phyloP scores from a whole-genome alignment of 2,329 filamentous ascomycete species.

The Pyrenochaeta sp. region DNA sequence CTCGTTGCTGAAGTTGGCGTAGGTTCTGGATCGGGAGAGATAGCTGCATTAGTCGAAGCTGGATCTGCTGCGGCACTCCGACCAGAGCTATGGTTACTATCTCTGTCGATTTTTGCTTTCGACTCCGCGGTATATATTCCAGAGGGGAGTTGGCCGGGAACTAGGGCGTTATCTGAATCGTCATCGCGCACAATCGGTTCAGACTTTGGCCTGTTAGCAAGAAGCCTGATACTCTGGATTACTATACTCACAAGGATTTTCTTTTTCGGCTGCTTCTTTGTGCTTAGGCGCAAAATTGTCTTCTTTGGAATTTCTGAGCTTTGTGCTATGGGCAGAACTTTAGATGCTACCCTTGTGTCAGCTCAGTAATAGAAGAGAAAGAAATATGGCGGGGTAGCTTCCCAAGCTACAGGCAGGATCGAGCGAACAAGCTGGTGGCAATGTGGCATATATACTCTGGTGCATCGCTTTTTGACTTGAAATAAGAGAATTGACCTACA shows the following conservation, averaged over 20 bases:
- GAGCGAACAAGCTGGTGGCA: slow-evolving; percentile 8
- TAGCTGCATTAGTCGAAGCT: slow-evolving; percentile 17
- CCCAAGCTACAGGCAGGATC: too few relatives aligned
- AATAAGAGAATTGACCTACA: slow-evolving; percentile 30
- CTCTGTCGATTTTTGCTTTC: slow-evolving; percentile 6
- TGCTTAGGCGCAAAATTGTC: slow-evolving; percentile 30
- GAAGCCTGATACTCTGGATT: slow-evolving; percentile 5
- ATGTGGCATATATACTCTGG: too few relatives aligned
- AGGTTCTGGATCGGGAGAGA: slow-evolving; percentile 30
- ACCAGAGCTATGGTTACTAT: slow-evolving; percentile 4
- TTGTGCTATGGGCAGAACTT: slow-evolving; percentile 10
- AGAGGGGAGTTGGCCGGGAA: slow-evolving; percentile 12
- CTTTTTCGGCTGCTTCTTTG: slow-evolving; percentile 30
- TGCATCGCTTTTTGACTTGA: too few relatives aligned
- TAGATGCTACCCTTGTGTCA: slow-evolving; percentile 19
- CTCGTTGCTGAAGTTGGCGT: slow-evolving; percentile 30
- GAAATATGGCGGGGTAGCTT: too few relatives aligned
- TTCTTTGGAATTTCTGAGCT: slow-evolving; percentile 26
- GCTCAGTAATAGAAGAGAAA: too few relatives aligned
- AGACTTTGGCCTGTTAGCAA: slow-evolving; percentile 24
- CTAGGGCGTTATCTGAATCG: slow-evolving; percentile 14
- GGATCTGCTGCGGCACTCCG: slow-evolving; percentile 4
- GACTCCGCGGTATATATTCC: slow-evolving; percentile 3
- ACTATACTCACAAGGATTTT: slow-evolving; percentile 26
- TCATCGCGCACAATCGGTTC: slow-evolving; percentile 21